Percentiles rank a stretch among this genome's conserved stretches.
Conservation (phyloP, 2,329 filamentous ascomycete genomes). For the Xylaria arbuscula region DNA sequence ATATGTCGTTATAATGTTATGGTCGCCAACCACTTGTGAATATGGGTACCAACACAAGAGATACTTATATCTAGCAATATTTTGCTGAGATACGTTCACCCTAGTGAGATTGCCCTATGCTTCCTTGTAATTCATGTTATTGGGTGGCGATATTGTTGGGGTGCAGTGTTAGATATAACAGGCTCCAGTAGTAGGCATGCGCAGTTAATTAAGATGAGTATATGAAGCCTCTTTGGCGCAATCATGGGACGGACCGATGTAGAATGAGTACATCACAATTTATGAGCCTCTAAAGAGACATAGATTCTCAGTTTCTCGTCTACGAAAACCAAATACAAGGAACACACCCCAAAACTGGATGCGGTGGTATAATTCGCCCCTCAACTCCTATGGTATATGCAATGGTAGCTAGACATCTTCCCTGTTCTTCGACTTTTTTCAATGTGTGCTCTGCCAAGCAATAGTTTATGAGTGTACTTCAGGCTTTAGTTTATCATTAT, state of each 20-base stretch:
- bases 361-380: constrained; percentile 47
- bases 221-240: neutral
- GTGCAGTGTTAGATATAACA: too few species aligned
- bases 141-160: too few species aligned
- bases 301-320: constrained; percentile 40
- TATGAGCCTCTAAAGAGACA: constrained; percentile 19
- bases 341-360: constrained; percentile 40
- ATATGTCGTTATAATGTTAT: too few species aligned
- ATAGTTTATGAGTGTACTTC: constrained; percentile 3
- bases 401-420: constrained; percentile 40
- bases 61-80: too few species aligned
- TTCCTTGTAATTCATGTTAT: too few species aligned
- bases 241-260: neutral
- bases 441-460: constrained; percentile 9
- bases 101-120: too few species aligned
- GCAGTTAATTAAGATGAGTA: too few species aligned
- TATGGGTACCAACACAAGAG: too few species aligned
- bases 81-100: too few species aligned
- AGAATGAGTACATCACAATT: neutral
- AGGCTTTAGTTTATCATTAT: constrained; percentile 2
- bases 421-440: constrained; percentile 26
- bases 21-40: too few species aligned
- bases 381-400: constrained; percentile 48
- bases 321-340: constrained; percentile 41
- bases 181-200: too few species aligned